Base-by-base conservation (phyloP, 2,329 filamentous ascomycete genomes). In the Cyclaneusma minus region DNA sequence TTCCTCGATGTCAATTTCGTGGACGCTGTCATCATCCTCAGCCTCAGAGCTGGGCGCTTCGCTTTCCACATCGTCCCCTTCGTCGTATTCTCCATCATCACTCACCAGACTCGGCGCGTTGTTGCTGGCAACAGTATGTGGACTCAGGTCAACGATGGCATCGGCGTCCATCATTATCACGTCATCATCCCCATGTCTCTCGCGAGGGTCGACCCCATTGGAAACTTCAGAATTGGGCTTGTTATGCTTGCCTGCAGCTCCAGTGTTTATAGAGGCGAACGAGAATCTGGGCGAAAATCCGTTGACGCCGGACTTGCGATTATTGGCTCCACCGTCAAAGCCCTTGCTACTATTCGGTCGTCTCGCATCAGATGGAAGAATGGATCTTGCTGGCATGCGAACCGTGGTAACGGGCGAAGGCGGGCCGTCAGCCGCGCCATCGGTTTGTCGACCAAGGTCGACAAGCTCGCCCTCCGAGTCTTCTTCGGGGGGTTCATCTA, bases 21-120 rank as follows among this genome's bases (percentile, higher is more conserved):
- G 62, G 20, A 73, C 60, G 7, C 65, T 65, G 13, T 68, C 67
- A n/a, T 67, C 58, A 14, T 71, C 71, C 19, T 66, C 54, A 10
- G 50, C 50, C 3, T 54, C 60, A 4, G 56, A 56, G 24, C 48
- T 50, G 2, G 55, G 35, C 22, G 49, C 9, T 46, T 49, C 47
- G 30, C 54, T 58, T 25, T 70, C 65, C 29, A 61, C 66, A 28
- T 56, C 55, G 30, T 77, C 70, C 2, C 74, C 80, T 29, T 76
- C 73, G 38, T 79, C 77, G 41, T 78, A 81, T 45, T 83, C 78
- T 39, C 77, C 75, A 43, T 83, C 77, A 49, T 85, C 79, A 50
- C 77, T 82, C 43, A 84, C 77, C 25, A 85, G 61, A 40, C 76
- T 83, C 13, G 79, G 79, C 6, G 79, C 77, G 37, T 80, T 79